Conservation (phyloP, 129 eudicot genomes). For the Mikania micrantha region DNA sequence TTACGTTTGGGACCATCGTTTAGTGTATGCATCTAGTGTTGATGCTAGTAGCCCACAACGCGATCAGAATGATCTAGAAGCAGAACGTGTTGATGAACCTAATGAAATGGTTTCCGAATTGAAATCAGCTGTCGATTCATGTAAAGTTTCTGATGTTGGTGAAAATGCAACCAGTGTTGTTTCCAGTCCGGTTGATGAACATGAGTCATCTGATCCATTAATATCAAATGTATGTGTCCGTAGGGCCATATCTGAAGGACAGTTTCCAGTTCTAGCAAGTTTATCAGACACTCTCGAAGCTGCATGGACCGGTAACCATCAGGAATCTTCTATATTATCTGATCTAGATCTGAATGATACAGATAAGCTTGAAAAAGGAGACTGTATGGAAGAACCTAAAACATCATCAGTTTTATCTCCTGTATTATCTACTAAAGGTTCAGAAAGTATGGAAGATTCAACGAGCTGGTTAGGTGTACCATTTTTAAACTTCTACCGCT, state of each 20-base stretch:
- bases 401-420: conserved; percentile 40
- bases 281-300: conserved; percentile 91
- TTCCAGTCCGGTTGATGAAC: conserved; percentile 20
- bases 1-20: conserved; percentile 87
- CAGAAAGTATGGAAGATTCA: conserved; percentile 56
- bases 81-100: conserved; percentile 27
- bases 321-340: conserved; percentile 23
- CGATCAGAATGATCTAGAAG: conserved; percentile 7
- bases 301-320: conserved; percentile 82
- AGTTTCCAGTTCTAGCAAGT: conserved; percentile 45
- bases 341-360: conserved; percentile 37
- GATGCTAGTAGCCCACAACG: conserved; percentile 32
- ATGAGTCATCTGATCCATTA: conserved; percentile 24
- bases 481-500: conserved; percentile 61
- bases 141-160: conserved; percentile 22
- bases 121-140: conserved; percentile 18
- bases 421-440: conserved; percentile 42
- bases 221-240: conserved; percentile 34
- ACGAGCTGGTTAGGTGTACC: conserved; percentile 76
- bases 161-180: conserved; percentile 18
- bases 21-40: conserved; percentile 55
- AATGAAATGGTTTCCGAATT: conserved; percentile 27
- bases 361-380: conserved; percentile 37
- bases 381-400: conserved; percentile 36
- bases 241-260: conserved; percentile 62